Evolutionary conservation across 106 monocot genomes (phyloP).

Genomic region (Allium sativum): DNA sequence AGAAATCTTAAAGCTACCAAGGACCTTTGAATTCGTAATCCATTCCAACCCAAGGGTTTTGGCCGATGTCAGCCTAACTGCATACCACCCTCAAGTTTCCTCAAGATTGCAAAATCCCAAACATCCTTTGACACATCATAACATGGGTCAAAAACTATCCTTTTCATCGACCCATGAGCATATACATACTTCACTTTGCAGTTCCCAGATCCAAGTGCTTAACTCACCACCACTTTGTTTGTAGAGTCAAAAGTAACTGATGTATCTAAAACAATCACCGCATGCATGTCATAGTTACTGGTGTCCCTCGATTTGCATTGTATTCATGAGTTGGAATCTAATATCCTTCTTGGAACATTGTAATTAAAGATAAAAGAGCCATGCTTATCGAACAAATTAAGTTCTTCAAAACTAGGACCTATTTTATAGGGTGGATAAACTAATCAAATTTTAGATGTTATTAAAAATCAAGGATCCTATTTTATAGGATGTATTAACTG

Average conservation of each 20-base stretch:
- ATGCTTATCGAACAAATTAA: too few relatives aligned
- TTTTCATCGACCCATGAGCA: conserved; percentile 23
- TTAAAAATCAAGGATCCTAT: too few relatives aligned
- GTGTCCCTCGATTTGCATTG: conserved; percentile 26
- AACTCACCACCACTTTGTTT: conserved; percentile 32
- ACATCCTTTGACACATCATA: conserved; percentile 37
- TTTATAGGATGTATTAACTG: too few relatives aligned
- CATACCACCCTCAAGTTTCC: conserved; percentile 29
- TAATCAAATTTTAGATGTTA: too few relatives aligned
- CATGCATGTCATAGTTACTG: conserved; percentile 14
- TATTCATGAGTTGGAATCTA: conserved; percentile 67
- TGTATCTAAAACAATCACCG: conserved; percentile 27
- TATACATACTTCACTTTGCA: conserved; percentile 43
- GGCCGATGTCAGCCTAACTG: conserved; percentile 20
- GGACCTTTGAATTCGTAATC: conserved; percentile 34
- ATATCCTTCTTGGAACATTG: too few relatives aligned
- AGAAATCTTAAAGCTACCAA: conserved; percentile 48
- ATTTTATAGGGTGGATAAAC: too few relatives aligned
- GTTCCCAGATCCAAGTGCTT: conserved; percentile 19
- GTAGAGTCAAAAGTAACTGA: conserved; percentile 26
- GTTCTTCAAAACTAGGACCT: too few relatives aligned
- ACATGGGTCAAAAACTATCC: conserved; percentile 37
- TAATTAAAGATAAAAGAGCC: conserved; percentile 8
- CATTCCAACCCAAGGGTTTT: conserved; percentile 49
- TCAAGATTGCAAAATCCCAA: conserved; percentile 41